Percentiles rank a stretch among this genome's conserved stretches.
phyloP scores from a whole-genome alignment of 2,329 filamentous ascomycete species.

The Stagonosporopsis vannaccii region DNA sequence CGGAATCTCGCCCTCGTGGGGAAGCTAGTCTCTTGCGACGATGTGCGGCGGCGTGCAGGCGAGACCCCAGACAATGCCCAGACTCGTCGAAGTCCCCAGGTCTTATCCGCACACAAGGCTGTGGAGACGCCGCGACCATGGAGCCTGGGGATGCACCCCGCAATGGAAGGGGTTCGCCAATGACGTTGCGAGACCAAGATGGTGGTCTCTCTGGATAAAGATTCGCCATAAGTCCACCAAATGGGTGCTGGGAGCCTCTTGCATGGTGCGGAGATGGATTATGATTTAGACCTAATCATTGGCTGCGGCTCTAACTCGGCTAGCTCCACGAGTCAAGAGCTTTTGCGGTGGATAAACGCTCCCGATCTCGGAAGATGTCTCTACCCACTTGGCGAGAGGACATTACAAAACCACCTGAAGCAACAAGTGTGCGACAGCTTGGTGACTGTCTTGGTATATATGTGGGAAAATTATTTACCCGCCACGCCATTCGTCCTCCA shows the following conservation, averaged over 20 bases:
- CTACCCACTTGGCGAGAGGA: constrained; percentile 11
- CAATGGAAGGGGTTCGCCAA: constrained; percentile 10
- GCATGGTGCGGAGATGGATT: constrained; percentile 8
- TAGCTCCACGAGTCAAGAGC: constrained; percentile 1
- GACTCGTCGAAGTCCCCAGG: constrained; percentile 12
- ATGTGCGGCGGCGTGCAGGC: constrained; percentile 12
- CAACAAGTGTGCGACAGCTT: constrained; percentile 1
- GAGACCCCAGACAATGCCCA: constrained; percentile 18
- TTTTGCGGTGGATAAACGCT: constrained; percentile 11
- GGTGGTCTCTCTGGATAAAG: constrained; percentile 11
- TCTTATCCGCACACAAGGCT: constrained; percentile 16
- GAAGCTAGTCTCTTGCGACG: constrained; percentile 16
- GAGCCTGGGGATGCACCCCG: constrained; percentile 15
- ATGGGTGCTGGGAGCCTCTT: constrained; percentile 1
- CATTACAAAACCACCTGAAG: constrained; percentile 12
- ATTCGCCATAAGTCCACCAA: neutral
- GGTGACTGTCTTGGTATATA: constrained; percentile 7
- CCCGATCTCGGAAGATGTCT: constrained; percentile 22
- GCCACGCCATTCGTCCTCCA: neutral
- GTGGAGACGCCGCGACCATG: constrained; percentile 12
- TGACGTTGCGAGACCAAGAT: constrained; percentile 2
- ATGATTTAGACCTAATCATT: constrained; percentile 1
- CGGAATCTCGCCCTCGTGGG: constrained; percentile 21
- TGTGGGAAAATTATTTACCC: constrained; percentile 15
- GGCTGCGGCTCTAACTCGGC: constrained; percentile 6